Evolutionary conservation across 495 filamentous ascomycete genomes (phyloP).

Genomic region (Endocarpon pusillum): DNA sequence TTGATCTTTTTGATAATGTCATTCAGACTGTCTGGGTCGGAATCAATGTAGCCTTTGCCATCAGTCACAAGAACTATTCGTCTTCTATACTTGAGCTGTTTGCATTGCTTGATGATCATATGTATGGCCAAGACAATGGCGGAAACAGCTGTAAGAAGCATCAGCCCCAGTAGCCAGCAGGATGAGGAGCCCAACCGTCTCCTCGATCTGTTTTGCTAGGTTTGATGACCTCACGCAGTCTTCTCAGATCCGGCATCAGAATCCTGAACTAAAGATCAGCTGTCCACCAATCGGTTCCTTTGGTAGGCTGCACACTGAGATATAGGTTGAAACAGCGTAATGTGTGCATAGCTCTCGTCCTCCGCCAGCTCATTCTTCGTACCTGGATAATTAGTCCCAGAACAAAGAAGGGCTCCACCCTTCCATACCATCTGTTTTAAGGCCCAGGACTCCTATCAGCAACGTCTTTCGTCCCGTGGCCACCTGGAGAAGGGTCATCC

Average conservation of each 20-base stretch:
- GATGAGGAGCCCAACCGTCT: constrained; percentile 37
- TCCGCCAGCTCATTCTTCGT: constrained; percentile 50
- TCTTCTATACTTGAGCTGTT: constrained; percentile 74
- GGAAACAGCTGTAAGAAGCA: constrained; percentile 41
- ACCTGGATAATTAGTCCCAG: constrained; percentile 22
- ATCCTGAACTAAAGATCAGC: constrained; percentile 24
- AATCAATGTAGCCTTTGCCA: constrained; percentile 52
- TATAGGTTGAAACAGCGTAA: constrained; percentile 55
- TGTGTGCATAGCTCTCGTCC: constrained; percentile 55
- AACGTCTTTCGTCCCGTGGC: constrained; percentile 69
- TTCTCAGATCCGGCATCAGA: constrained; percentile 49
- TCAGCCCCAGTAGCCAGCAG: constrained; percentile 2
- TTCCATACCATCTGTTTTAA: constrained; percentile 51
- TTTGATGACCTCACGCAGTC: constrained; percentile 41
- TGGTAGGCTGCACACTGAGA: constrained; percentile 33
- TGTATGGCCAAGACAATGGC: constrained; percentile 69
- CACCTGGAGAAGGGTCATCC: constrained; percentile 32
- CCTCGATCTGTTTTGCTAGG: constrained; percentile 55
- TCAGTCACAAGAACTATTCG: constrained; percentile 76
- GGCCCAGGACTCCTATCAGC: constrained; percentile 60
- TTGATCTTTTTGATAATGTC: constrained; percentile 57
- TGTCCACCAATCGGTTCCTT: background rate
- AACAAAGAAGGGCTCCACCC: constrained; percentile 1
- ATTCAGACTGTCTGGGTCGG: constrained; percentile 39
- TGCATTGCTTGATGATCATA: constrained; percentile 71